Evolutionary conservation across 805 yeast genomes (phyloP).

Genomic region (Ogataea thermomethanolica): DNA sequence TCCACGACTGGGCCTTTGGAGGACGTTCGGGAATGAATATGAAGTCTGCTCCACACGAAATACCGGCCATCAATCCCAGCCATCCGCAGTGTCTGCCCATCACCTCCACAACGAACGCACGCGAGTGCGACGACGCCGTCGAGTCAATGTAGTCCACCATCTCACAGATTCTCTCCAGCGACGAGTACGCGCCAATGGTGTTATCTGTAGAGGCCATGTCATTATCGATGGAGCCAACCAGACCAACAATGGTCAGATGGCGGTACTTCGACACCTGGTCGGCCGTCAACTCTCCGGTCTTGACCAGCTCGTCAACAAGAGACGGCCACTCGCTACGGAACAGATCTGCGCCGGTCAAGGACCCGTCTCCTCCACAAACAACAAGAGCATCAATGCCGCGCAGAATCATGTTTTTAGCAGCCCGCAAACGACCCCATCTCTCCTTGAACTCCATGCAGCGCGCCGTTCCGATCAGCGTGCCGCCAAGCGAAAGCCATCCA

Average conservation of each 20-base stretch:
- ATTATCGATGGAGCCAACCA: conserved; percentile 96
- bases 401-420: conserved; percentile 78
- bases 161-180: conserved; percentile 88
- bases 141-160: conserved; percentile 96
- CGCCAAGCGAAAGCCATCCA: conserved; percentile 90
- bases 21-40: conserved; percentile 95
- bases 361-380: conserved; percentile 99
- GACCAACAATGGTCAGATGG: conserved; percentile 82
- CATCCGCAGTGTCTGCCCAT: conserved; percentile 99
- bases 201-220: conserved; percentile 97
- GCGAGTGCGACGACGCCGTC: conserved; percentile 93
- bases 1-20: conserved; percentile 71
- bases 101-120: conserved; percentile 97
- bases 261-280: conserved; percentile 60
- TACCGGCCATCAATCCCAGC: conserved; percentile 97
- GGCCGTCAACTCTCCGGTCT: conserved; percentile 50
- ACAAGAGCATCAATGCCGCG: conserved; percentile 92
- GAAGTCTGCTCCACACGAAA: conserved; percentile 93
- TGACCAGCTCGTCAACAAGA: conserved; percentile 67
- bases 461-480: conserved; percentile 96
- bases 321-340: conserved; percentile 95
- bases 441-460: conserved; percentile 84
- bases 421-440: conserved; percentile 76
- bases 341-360: conserved; percentile 94
- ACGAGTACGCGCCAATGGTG: conserved; percentile 94